These are phyloP conservation scores for Ogataea nonfermentans DNA, from an alignment of 805 yeast genomes.

Conservation along the genomic window DNA sequence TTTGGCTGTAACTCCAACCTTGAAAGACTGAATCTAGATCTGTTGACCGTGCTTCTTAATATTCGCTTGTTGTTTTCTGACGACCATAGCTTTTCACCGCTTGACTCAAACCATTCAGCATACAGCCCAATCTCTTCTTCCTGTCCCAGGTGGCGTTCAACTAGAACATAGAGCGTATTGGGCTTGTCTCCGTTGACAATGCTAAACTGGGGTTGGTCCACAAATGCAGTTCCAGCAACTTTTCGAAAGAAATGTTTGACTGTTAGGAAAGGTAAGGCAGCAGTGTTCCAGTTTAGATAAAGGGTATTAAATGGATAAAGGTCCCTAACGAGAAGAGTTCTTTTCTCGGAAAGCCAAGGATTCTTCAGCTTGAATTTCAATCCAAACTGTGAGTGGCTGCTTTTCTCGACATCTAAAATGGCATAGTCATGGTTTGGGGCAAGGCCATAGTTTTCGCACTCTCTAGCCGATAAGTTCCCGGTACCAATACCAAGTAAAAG, in stretches of 20 bases:
- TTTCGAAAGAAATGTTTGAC: constrained; percentile 22
- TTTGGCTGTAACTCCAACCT: constrained; percentile 19
- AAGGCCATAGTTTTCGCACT: constrained; percentile 39
- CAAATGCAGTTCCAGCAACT: constrained; percentile 32
- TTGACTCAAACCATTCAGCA: constrained; percentile 28
- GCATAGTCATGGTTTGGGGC: constrained; percentile 72
- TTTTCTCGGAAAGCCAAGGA: constrained; percentile 39
- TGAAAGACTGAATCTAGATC: constrained; percentile 34
- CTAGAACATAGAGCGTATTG: constrained; percentile 44
- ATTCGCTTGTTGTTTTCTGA: constrained; percentile 4
- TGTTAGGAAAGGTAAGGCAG: background rate
- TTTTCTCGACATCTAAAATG: constrained; percentile 39
- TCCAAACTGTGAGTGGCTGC: constrained; percentile 16
- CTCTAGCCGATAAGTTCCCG: constrained; percentile 39
- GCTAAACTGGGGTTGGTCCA: constrained; percentile 36
- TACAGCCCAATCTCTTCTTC: constrained; percentile 12
- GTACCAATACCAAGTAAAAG: constrained; percentile 70
- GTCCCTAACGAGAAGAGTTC: constrained; percentile 31
- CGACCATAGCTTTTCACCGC: constrained; percentile 32
- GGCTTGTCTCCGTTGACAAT: constrained; percentile 34
- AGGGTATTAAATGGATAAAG: constrained; percentile 45
- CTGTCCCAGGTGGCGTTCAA: constrained; percentile 47
- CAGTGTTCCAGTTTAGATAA: constrained; percentile 63
- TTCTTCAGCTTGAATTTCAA: constrained; percentile 38
- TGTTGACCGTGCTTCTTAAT: constrained; percentile 23